Conservation (phyloP, 345 rosid species). For the Populus simonii region DNA sequence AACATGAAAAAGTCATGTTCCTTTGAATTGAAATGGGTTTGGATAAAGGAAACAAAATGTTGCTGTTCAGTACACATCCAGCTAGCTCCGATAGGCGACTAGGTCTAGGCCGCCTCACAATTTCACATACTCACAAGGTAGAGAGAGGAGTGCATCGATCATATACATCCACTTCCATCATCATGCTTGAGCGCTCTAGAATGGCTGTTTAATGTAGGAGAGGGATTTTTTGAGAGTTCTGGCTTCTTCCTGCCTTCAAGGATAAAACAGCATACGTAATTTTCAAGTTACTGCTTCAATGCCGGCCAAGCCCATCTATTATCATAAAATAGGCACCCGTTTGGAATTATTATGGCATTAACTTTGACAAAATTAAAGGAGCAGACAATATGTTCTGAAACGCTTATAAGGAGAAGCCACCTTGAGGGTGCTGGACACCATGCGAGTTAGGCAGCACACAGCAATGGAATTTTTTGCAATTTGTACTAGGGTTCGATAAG, state of each 20-base stretch:
- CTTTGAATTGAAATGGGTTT: not conserved
- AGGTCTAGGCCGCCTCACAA: not conserved
- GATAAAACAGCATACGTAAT: not conserved
- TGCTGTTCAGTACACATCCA: not conserved
- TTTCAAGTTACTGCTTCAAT: not conserved
- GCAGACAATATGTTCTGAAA: too few species aligned
- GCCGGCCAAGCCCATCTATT: too few species aligned
- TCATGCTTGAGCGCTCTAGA: not conserved
- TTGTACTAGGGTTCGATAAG: not conserved
- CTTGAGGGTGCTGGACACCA: not conserved
- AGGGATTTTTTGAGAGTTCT: not conserved
- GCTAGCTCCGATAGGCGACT: not conserved
- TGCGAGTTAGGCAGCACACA: conserved; percentile 11
- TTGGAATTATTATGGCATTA: not conserved
- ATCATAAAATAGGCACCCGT: not conserved
- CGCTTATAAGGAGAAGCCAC: not conserved
- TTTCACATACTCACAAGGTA: not conserved
- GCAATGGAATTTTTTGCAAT: not conserved
- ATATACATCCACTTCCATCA: not conserved
- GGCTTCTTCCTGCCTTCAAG: not conserved
- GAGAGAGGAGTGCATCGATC: not conserved
- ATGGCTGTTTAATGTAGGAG: not conserved
- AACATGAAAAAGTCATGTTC: not conserved
- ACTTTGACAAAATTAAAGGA: not conserved
- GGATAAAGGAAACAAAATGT: not conserved